These are phyloP conservation scores for Schoenoplectus tabernaemontani DNA, from an alignment of 202 grass and related monocot species.

Conservation along the genomic window DNA sequence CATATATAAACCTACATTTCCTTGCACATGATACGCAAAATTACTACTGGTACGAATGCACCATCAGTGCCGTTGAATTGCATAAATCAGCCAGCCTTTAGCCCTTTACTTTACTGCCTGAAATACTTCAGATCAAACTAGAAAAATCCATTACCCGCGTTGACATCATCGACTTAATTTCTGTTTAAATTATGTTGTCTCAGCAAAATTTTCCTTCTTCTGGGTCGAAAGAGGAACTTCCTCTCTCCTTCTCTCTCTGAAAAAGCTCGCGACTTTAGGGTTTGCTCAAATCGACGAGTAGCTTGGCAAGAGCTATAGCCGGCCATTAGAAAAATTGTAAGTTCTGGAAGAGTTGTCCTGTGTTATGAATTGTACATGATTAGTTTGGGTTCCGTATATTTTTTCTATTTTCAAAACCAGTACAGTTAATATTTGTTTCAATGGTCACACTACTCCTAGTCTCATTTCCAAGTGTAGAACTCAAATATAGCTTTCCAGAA, in stretches of 20 bases:
- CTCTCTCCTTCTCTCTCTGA: neutral
- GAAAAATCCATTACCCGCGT: neutral
- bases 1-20: too few species aligned
- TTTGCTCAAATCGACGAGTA: neutral
- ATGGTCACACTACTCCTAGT: neutral
- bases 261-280: neutral
- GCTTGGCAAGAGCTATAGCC: neutral
- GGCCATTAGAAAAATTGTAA: neutral
- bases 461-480: too few species aligned
- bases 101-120: too few species aligned
- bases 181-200: neutral
- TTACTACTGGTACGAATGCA: too few species aligned
- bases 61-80: too few species aligned
- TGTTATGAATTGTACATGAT: neutral
- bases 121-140: too few species aligned
- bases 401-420: neutral
- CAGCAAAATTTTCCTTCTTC: neutral
- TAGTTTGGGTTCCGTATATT: neutral
- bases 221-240: neutral
- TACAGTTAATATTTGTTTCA: neutral
- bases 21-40: too few species aligned
- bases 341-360: neutral
- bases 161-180: too few species aligned
- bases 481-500: too few species aligned
- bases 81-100: too few species aligned